Conservation (phyloP, 768 basidiomycete genomes). For the Trametes gibbosa region DNA sequence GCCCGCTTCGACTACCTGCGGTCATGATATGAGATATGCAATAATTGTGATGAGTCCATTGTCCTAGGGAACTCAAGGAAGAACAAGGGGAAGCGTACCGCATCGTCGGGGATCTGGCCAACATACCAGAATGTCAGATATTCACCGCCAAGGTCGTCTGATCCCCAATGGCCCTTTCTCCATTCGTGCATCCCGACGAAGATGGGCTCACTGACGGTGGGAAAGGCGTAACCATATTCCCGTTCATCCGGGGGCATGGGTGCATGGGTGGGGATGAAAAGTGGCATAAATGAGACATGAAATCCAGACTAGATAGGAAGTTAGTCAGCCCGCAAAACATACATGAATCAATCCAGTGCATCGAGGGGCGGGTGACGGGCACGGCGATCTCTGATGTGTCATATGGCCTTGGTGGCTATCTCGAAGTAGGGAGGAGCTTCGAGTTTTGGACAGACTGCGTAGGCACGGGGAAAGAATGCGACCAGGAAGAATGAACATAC, state of each 20-base stretch:
- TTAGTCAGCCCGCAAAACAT: not conserved
- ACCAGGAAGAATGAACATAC: slow-evolving; percentile 29
- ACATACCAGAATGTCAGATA: slow-evolving; percentile 57
- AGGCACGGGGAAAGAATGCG: not conserved
- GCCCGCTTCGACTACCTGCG: slow-evolving; percentile 43
- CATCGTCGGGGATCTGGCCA: slow-evolving; percentile 50
- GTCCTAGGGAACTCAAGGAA: no score
- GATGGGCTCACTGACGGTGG: slow-evolving; percentile 43
- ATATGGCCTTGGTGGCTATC: no score
- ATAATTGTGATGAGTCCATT: no score
- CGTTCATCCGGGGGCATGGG: slow-evolving; percentile 36
- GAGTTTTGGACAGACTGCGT: not conserved
- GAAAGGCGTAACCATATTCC: not conserved
- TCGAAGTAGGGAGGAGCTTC: no score
- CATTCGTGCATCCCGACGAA: slow-evolving; percentile 37
- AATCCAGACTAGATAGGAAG: slow-evolving; percentile 46
- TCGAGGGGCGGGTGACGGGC: no score
- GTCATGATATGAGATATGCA: not conserved
- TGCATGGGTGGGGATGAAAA: slow-evolving; percentile 40
- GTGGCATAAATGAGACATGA: slow-evolving; percentile 44
- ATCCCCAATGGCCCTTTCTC: slow-evolving; percentile 14
- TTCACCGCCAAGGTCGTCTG: slow-evolving; percentile 37
- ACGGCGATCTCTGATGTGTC: no score
- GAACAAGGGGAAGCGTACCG: slow-evolving; percentile 37
- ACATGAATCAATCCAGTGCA: not conserved